These are phyloP conservation scores for Alternaria panax DNA, from an alignment of 2,329 filamentous ascomycete genomes.

Conservation along the genomic window DNA sequence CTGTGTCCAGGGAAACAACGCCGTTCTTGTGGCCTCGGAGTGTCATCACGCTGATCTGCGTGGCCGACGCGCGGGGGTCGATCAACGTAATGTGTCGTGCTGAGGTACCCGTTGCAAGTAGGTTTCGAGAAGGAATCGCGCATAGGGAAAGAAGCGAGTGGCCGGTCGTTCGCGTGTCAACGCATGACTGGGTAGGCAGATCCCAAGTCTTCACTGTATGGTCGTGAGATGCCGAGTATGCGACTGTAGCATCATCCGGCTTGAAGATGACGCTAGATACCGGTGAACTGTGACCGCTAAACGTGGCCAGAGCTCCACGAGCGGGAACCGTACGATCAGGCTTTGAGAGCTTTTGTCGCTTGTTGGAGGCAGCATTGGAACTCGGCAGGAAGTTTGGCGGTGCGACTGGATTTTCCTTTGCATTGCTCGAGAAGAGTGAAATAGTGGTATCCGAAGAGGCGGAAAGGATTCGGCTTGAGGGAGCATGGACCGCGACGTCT, in stretches of 20 bases:
- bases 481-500: slow-evolving; percentile 74
- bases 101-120: slow-evolving; percentile 78
- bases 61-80: slow-evolving; percentile 82
- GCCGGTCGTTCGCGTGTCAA: slow-evolving; percentile 83
- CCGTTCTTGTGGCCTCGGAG: slow-evolving; percentile 85
- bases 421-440: slow-evolving; percentile 87
- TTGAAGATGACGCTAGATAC: slow-evolving; percentile 87
- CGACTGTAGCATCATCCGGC: slow-evolving; percentile 82
- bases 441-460: slow-evolving; percentile 83
- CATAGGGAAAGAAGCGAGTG: slow-evolving; percentile 83
- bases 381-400: slow-evolving; percentile 73
- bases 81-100: slow-evolving; percentile 91
- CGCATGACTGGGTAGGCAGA: slow-evolving; percentile 77
- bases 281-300: slow-evolving; percentile 74
- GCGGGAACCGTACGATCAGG: slow-evolving; percentile 69
- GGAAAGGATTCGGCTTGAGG: slow-evolving; percentile 80
- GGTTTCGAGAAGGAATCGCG: slow-evolving; percentile 70
- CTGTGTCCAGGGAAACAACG: slow-evolving; percentile 65
- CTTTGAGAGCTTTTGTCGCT: slow-evolving; percentile 75
- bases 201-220: slow-evolving; percentile 92
- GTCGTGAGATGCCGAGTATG: slow-evolving; percentile 90
- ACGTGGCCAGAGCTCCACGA: slow-evolving; percentile 78
- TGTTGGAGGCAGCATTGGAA: slow-evolving; percentile 68
- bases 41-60: slow-evolving; percentile 84
- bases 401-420: slow-evolving; percentile 76